Evolutionary conservation across 306 rosid genomes (phyloP), one percentile per base, ranked within the genome.

Genomic region (Cicer pinnatifidum): DNA sequence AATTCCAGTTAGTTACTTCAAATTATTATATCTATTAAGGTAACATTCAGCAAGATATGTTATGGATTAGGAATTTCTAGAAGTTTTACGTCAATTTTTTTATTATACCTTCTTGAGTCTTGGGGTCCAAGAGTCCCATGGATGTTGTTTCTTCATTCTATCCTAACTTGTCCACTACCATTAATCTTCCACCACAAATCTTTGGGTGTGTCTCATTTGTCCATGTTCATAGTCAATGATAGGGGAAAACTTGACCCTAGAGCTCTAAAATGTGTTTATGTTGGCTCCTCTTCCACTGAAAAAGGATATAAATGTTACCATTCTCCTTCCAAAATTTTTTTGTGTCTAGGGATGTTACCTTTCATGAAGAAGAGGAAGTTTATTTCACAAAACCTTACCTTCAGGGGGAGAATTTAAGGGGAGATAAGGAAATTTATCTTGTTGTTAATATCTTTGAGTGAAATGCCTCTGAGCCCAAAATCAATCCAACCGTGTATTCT

Each of bases 1-100:
- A 19, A 40, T 69, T 69, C 53, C 56, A 60, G 54, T 78, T 54
- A 12, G 56, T 47, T 57, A 58, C 23, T 68, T 20, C 11, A n/a
- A 40, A 59, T 50, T 48, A 52, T 62, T 59, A 50, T 48, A 53
- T 46, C 45, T 54, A 20, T 65, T 66, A 75, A 39, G 39, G 44
- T 52, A 64, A 35, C 16, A 17, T 64, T 76, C 56, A 44, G 44
- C 40, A 67, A 35, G 59, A 63, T 63, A 38, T 50, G 40, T 38
- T 43, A 20, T 75, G 53, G 61, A 37, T 47, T 43, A 17, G 45
- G 46, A 9, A 37, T 19, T 54, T 54, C 61, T 54, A 19, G 61
- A 54, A 19, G 4, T 20, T 10, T 54, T 20, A 54, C 35, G n/a
- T 48, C 37, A 20, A 54, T 20, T 20, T 11, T 19, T 19, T 54